Conservation (phyloP, 345 rosid genomes). For the Syzygium aromaticum region DNA sequence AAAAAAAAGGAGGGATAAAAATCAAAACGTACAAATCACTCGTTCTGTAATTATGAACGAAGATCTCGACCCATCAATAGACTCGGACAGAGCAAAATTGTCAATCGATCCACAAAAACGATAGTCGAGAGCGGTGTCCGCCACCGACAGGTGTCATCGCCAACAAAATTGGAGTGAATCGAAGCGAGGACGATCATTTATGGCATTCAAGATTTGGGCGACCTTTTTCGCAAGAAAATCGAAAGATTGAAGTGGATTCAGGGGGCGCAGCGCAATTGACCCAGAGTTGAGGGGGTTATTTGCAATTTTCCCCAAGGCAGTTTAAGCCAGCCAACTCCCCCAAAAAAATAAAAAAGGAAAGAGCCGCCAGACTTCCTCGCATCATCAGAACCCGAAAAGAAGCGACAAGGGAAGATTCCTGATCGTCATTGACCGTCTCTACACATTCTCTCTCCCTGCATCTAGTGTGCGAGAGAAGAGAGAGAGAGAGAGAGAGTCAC, state of each 20-base stretch:
- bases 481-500: neutral
- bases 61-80: neutral
- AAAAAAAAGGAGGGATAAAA: neutral
- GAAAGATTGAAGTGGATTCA: neutral
- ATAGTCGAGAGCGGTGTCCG: fast-evolving
- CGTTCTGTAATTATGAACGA: fast-evolving
- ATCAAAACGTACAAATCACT: neutral
- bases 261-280: neutral
- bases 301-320: neutral
- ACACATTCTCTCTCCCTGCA: neutral
- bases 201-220: neutral
- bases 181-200: neutral
- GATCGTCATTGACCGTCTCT: neutral
- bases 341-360: too few species aligned
- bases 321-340: neutral
- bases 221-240: neutral
- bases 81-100: fast-evolving
- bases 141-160: neutral
- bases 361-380: neutral
- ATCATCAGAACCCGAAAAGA: neutral
- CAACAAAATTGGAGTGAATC: neutral
- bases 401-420: neutral
- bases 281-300: neutral
- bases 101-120: neutral
- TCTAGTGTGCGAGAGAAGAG: neutral